A percentile compares a stretch with the other conserved stretches of the same genome.
Evolutionary conservation across 225 moss, liverwort and hornwort genomes (phyloP).

Genomic region (Polytrichum formosum): DNA sequence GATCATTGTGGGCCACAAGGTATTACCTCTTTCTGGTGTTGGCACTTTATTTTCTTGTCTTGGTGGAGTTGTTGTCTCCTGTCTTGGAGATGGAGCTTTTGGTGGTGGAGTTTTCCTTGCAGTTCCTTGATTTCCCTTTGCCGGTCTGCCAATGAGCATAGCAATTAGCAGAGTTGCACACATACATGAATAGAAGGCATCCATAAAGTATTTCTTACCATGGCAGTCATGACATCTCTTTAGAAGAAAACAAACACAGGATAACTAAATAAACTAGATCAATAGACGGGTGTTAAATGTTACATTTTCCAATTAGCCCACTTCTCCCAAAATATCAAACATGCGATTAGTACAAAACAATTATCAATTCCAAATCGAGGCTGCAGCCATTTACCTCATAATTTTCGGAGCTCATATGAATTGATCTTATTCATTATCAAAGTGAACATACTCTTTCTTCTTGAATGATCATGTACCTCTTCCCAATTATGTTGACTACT

Average conservation of each 20-base stretch:
- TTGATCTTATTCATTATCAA: no score
- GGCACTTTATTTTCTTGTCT: not conserved
- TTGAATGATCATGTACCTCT: no score
- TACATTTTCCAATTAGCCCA: no score
- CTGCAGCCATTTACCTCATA: no score
- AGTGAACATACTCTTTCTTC: no score
- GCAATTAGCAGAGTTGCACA: not conserved
- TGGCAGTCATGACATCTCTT: not conserved
- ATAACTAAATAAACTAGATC: not conserved
- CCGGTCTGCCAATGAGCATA: slow-evolving; percentile 5
- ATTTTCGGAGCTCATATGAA: no score
- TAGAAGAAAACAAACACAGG: not conserved
- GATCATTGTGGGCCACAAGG: slow-evolving; percentile 12
- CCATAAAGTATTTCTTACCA: not conserved
- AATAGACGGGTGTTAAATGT: no score
- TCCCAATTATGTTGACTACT: no score
- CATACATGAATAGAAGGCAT: not conserved
- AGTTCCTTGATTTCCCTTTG: not conserved
- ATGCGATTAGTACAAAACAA: no score
- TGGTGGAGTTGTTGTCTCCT: not conserved
- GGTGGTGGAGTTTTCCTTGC: not conserved
- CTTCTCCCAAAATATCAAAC: no score
- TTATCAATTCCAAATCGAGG: no score
- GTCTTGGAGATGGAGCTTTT: not conserved
- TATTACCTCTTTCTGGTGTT: not conserved